Base-by-base conservation (phyloP, 306 rosid genomes). In the Clitoria ternatea region DNA sequence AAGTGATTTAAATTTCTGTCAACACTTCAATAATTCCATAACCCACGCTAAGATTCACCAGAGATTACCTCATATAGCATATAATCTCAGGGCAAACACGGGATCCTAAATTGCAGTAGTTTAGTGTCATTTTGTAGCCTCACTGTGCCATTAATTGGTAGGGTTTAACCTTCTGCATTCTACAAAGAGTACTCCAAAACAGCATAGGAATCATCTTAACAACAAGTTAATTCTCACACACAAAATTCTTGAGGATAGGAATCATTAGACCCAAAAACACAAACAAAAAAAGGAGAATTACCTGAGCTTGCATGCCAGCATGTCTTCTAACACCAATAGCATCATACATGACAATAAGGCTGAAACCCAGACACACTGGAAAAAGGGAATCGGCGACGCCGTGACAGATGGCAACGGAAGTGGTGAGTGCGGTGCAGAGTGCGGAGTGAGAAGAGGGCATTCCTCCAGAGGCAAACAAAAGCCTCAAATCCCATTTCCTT, bases 361-460 rank as follows among this genome's bases (percentile, higher is more conserved):
- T 88, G 77, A 92, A 92, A 1, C 96, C 96, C 81, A 92, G 76
- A 64, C 88, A 90, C 57, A 92, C 96, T 1, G 96, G 96, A 79
- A 92, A 92, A 5, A 92, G 78, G 0, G 98, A 89, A 56, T 82
- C 85, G 0, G 85, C 82, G 20, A 82, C 74, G 37, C 82, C 85
- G 37, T 82, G 85, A 27, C 74, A 73, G 53, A 92, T 84, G 26
- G 96, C 98, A 40, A 92, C 96, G 1, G 98, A 88, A 29, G 98
- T 88, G 22, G 98, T 81, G 67, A 92, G 72, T 7, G 96, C 98
- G 7, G 86, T 88, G 66, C 98, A 92, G 63, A 92, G 74, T 0
- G 98, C 90, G 12, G 96, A 84, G 67, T 89, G 98, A 13, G 98
- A 92, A 18, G 97, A 92, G n/a, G 97, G 98, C 97, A 92, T 90